phyloP scores from a whole-genome alignment of 805 yeast species.

The Candida easanensis region DNA sequence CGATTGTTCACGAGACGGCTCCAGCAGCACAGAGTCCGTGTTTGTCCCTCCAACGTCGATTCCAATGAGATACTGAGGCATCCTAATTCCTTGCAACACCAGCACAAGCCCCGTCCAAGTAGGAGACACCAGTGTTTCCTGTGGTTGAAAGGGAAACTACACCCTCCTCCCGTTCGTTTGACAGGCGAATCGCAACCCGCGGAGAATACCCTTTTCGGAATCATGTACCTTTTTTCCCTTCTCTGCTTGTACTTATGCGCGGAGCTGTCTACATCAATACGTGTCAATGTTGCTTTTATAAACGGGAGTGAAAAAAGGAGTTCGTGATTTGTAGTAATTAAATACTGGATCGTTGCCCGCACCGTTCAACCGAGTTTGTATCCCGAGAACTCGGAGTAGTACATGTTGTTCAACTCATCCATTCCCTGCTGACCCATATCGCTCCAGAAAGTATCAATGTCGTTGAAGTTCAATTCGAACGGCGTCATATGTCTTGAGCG shows the following conservation, averaged over 20 bases:
- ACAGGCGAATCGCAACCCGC: neutral
- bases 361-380: slow-evolving; percentile 20
- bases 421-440: slow-evolving; percentile 28
- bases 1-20: slow-evolving; percentile 34
- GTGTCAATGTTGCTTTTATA: too few relatives aligned
- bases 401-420: slow-evolving; percentile 27
- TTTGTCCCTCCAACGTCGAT: slow-evolving; percentile 54
- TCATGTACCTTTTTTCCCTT: too few relatives aligned
- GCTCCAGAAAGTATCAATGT: slow-evolving; percentile 25
- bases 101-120: too few relatives aligned
- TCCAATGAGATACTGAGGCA: slow-evolving; percentile 35
- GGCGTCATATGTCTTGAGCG: slow-evolving; percentile 15
- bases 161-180: neutral
- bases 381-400: slow-evolving; percentile 28
- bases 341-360: too few relatives aligned
- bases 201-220: slow-evolving; percentile 2
- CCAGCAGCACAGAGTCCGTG: slow-evolving; percentile 45
- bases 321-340: too few relatives aligned
- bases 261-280: too few relatives aligned
- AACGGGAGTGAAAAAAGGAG: too few relatives aligned
- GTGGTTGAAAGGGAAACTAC: neutral
- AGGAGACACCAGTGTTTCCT: neutral
- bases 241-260: too few relatives aligned
- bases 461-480: slow-evolving; percentile 19
- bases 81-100: too few relatives aligned